These are phyloP conservation scores for Gigaspora rosea DNA, from an alignment of 192 early-diverging fungal species.

Conservation along the genomic window DNA sequence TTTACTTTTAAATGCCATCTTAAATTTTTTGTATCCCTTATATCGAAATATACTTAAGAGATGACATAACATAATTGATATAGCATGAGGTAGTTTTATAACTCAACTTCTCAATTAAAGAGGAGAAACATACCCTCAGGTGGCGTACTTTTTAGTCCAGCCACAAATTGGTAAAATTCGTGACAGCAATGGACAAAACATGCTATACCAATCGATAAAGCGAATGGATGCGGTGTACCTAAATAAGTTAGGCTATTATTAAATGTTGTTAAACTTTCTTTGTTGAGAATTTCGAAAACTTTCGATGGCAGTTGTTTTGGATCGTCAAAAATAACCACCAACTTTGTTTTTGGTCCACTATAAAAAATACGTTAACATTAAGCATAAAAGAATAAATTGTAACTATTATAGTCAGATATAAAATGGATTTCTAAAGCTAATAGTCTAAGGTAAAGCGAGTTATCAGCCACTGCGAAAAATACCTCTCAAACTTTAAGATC, in stretches of 20 bases:
- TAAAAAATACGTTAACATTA: not conserved
- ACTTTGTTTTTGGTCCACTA: not conserved
- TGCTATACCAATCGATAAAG: conserved; percentile 20
- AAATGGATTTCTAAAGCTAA: too few species aligned
- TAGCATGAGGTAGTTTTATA: not conserved
- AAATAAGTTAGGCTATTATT: not conserved
- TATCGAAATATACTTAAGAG: not conserved
- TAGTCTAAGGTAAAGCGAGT: too few species aligned
- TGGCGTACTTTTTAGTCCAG: conserved; percentile 14
- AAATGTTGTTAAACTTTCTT: not conserved
- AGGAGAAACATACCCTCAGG: not conserved
- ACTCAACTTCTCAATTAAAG: not conserved
- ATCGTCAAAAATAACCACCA: conserved; percentile 22
- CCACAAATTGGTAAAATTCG: conserved; percentile 24
- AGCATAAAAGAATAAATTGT: not conserved
- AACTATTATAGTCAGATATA: too few species aligned
- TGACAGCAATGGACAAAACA: conserved; percentile 26
- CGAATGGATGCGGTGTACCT: not conserved
- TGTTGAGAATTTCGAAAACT: conserved; percentile 8
- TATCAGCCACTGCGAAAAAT: not conserved
- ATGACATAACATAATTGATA: not conserved
- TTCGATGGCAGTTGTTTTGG: conserved; percentile 1
- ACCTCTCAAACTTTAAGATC: conserved; percentile 21
- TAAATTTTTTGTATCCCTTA: not conserved
- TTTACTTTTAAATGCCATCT: not conserved